Conservation (phyloP, 495 filamentous ascomycete genomes). For the Tuber magnatum region DNA sequence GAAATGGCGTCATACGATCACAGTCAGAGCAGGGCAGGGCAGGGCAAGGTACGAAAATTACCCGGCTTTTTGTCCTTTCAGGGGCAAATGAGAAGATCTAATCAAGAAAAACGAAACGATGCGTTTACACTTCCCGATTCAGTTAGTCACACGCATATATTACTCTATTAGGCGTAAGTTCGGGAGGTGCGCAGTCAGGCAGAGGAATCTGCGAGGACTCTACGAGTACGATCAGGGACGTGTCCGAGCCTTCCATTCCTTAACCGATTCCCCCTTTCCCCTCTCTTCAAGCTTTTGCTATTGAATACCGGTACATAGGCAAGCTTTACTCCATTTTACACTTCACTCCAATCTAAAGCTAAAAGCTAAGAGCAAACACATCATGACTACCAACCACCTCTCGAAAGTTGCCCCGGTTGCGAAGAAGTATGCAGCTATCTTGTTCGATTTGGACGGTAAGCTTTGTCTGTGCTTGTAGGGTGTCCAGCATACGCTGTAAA, state of each 20-base stretch:
- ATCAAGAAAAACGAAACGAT: neutral
- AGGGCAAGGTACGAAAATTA: neutral
- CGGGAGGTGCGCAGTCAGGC: neutral
- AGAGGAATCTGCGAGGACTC: neutral
- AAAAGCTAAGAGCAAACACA: slow-evolving; percentile 2
- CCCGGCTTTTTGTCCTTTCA: neutral
- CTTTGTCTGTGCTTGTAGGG: neutral
- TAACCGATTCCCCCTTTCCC: neutral
- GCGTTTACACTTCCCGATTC: neutral
- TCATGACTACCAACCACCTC: slow-evolving; percentile 3
- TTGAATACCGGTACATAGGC: neutral
- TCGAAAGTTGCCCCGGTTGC: slow-evolving; percentile 25
- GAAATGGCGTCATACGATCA: neutral
- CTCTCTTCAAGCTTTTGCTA: neutral
- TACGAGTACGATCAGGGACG: neutral
- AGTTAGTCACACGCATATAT: neutral
- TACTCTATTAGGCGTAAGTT: neutral
- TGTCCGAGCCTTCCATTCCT: neutral
- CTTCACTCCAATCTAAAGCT: neutral
- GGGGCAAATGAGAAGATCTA: neutral
- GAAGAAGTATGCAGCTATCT: slow-evolving; percentile 61
- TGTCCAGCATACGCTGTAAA: neutral
- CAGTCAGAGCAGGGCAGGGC: neutral
- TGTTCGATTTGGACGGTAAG: slow-evolving; percentile 84
- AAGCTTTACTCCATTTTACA: neutral